Evolutionary conservation across 345 rosid genomes (phyloP), one percentile per base, ranked within the genome.

Genomic region (Excoecaria cochinchinensis): DNA sequence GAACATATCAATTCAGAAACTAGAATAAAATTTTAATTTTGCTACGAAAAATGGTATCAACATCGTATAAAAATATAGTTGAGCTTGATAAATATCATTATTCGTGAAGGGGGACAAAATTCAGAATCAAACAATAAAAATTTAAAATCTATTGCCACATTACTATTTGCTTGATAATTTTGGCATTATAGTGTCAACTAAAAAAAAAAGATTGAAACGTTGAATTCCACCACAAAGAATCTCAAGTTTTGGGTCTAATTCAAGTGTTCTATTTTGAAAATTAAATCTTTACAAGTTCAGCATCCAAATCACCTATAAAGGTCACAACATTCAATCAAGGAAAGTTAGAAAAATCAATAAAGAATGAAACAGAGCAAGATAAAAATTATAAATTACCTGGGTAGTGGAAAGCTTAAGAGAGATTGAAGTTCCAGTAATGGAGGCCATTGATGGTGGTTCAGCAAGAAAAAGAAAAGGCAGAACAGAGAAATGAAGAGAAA

Each of bases 401-500:
- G 64, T 44, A 12, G 36, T 22, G 48, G 48, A 44, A 53, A 36
- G 81, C 75, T 44, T 82, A 64, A 82, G 75, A 25, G 87, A 72
- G 25, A 76, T 46, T 10, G 86, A 82, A 78, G 74, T 31, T 36
- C 76, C 83, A 0, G 85, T 73, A 48, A 75, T 9, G 13, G 87
- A 81, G 68, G 87, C 87, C 89, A 86, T 86, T 75, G 70, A 4
- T 12, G 12, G 31, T 71, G 15, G 61, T 71, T 40, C 39, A 56
- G 4, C 38, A 24, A 68, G 12, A 48, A 67, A 16, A 19, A 22
- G 40, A 48, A 4, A 7, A 17, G 60, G 7, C 46, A 25, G 21
- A 17, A 36, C 57, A 75, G 65, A 73, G 80, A 79, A 70, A 67
- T 73, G 61, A 53, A 74, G 65, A 12, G 25, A 61, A 59, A 55